A percentile compares a stretch with the other conserved stretches of the same genome.
Evolutionary conservation across 2,329 filamentous ascomycete genomes (phyloP).

Genomic region (Hansfordia pulvinata): DNA sequence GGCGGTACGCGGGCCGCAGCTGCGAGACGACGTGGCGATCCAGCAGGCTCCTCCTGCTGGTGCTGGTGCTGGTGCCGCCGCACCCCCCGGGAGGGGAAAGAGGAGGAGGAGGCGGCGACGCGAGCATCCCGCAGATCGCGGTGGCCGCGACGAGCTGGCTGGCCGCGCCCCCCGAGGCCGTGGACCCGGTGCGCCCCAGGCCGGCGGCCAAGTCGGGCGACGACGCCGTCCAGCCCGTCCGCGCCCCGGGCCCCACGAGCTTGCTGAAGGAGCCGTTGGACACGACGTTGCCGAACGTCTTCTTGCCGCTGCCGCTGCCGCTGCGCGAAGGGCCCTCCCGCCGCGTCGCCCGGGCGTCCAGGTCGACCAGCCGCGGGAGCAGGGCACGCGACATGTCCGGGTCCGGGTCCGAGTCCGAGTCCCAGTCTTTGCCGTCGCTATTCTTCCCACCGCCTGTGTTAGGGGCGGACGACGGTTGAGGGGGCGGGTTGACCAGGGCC

Average conservation of each 20-base stretch:
- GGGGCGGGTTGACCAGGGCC: no score
- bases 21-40: constrained; percentile 25
- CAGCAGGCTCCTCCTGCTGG: no score
- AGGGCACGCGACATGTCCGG: no score
- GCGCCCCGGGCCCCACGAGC: constrained; percentile 64
- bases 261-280: constrained; percentile 91
- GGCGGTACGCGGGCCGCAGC: constrained; percentile 29
- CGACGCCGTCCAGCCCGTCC: constrained; percentile 82
- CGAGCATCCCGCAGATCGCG: constrained; percentile 33
- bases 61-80: no score
- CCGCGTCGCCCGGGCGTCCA: constrained; percentile 64
- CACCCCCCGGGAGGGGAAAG: no score
- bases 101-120: no score
- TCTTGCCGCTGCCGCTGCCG: constrained; percentile 21
- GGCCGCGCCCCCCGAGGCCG: constrained; percentile 43
- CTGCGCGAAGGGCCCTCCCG: constrained; percentile 62
- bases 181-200: constrained; percentile 36
- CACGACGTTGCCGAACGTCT: constrained; percentile 60
- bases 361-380: constrained; percentile 65
- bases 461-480: not conserved
- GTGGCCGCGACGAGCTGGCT: constrained; percentile 39
- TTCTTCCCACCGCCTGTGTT: not conserved
- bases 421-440: no score
- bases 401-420: no score
- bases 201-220: constrained; percentile 34